A percentile compares a stretch with the other conserved stretches of the same genome.
Conservation (phyloP, 1,284 basidiomycete species). For the Pyrrhoderma lamaoense region DNA sequence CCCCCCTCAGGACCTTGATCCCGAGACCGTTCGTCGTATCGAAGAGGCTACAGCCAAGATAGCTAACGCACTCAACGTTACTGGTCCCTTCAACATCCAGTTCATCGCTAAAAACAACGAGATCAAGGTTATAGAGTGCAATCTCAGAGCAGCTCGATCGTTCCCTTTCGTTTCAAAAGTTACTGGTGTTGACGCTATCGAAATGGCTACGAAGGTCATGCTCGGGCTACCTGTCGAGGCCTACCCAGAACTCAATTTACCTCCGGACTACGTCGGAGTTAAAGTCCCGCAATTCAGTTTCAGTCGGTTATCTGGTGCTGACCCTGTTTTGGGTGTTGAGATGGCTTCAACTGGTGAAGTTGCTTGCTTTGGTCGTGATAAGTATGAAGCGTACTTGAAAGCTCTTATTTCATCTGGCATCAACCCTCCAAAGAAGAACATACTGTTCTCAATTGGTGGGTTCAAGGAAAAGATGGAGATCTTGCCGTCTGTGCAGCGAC, state of each 20-base stretch:
- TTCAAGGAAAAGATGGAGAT: conserved; percentile 98
- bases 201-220: conserved; percentile 99
- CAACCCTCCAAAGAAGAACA: conserved; percentile 90
- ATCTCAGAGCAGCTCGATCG: conserved; percentile 93
- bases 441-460: conserved; percentile 89
- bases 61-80: conserved; percentile 95
- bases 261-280: conserved; percentile 92
- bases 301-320: conserved; percentile 90
- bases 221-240: conserved; percentile 82
- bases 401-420: conserved; percentile 96
- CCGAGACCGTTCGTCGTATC: conserved; percentile 91
- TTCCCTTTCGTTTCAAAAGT: conserved; percentile 99
- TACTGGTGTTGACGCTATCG: conserved; percentile 94
- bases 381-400: conserved; percentile 98
- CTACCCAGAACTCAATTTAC: conserved; percentile 85
- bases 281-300: conserved; percentile 99
- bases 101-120: conserved; percentile 99
- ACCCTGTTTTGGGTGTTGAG: conserved; percentile 98
- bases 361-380: conserved; percentile 95
- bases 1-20: conserved; percentile 96
- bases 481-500: conserved; percentile 91
- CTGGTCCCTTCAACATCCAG: conserved; percentile 98
- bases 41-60: conserved; percentile 97
- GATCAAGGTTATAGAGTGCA: conserved; percentile 99
- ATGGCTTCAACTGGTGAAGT: conserved; percentile 99